These are phyloP conservation scores for Sugiyamaella japonica DNA, from an alignment of 1,139 yeast genomes.

Conservation along the genomic window DNA sequence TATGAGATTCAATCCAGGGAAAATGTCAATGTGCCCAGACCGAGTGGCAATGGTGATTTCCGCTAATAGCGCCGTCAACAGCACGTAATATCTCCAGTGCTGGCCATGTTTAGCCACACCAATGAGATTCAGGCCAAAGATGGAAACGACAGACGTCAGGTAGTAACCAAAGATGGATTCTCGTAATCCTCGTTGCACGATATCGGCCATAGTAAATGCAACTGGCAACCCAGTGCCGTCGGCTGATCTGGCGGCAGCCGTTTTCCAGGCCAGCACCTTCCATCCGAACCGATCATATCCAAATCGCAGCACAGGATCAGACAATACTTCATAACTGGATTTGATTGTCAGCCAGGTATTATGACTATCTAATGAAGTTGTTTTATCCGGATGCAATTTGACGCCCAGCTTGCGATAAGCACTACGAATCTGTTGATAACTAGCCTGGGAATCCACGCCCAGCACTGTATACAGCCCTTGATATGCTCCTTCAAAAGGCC, in stretches of 20 bases:
- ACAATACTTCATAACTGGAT: slow-evolving; percentile 36
- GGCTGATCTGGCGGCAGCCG: neutral
- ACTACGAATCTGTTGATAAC: slow-evolving; percentile 16
- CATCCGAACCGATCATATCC: slow-evolving; percentile 40
- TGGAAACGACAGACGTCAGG: slow-evolving; percentile 24
- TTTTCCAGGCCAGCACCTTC: slow-evolving; percentile 20
- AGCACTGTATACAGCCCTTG: slow-evolving; percentile 28
- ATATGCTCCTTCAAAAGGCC: slow-evolving; percentile 16
- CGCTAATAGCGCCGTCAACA: slow-evolving; percentile 25
- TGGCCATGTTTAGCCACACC: slow-evolving; percentile 30
- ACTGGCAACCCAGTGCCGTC: neutral
- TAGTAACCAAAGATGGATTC: slow-evolving; percentile 27
- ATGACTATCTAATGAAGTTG: slow-evolving; percentile 21
- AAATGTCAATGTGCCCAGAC: slow-evolving; percentile 16
- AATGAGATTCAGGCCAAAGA: slow-evolving; percentile 28
- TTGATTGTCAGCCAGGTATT: slow-evolving; percentile 32
- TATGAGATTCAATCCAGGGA: slow-evolving; percentile 23
- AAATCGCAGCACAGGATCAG: slow-evolving; percentile 32
- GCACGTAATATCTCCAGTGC: slow-evolving; percentile 33
- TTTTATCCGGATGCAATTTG: slow-evolving; percentile 42
- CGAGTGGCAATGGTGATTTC: slow-evolving; percentile 32
- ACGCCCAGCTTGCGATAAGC: slow-evolving; percentile 32
- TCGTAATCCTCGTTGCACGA: slow-evolving; percentile 25
- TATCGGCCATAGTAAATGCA: slow-evolving; percentile 8
- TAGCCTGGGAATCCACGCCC: slow-evolving; percentile 23